Conservation (phyloP, 805 yeast species). For the Candida vaughaniae region DNA sequence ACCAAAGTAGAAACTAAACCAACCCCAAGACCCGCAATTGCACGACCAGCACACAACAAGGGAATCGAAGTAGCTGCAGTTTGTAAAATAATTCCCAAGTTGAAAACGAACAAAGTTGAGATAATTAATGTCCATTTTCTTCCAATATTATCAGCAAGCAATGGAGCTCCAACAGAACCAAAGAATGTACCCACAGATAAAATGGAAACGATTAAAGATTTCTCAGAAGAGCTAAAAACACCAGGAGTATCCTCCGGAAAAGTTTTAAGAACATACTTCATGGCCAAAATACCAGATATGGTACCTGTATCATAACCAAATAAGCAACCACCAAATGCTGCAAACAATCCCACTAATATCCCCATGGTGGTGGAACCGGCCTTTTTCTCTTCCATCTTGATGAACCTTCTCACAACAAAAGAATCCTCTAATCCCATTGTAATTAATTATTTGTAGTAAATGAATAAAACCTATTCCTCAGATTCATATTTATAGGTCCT, state of each 20-base stretch:
- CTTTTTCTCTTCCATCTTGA: conserved; percentile 45
- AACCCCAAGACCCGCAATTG: conserved; percentile 47
- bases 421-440: conserved; percentile 35
- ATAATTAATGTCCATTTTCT: conserved; percentile 66
- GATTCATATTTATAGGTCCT: too few species aligned
- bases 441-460: conserved; percentile 57
- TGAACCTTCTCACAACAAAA: conserved; percentile 19
- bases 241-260: conserved; percentile 48
- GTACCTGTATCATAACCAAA: conserved; percentile 90
- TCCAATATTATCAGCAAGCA: conserved; percentile 60
- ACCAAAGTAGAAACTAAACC: conserved; percentile 58
- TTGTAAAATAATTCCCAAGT: conserved; percentile 38
- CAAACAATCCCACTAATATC: conserved; percentile 71
- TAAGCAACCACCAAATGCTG: conserved; percentile 84
- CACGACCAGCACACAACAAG: conserved; percentile 43
- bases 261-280: conserved; percentile 59
- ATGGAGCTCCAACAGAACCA: conserved; percentile 70
- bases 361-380: conserved; percentile 44
- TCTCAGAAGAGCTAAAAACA: conserved; percentile 56
- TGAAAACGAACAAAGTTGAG: conserved; percentile 59
- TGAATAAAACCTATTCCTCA: too few species aligned
- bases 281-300: conserved; percentile 73
- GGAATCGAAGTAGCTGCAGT: conserved; percentile 30
- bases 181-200: conserved; percentile 83
- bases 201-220: conserved; percentile 71